Base-by-base conservation (phyloP, 1,284 basidiomycete species). In the Cryptococcus sp. region DNA sequence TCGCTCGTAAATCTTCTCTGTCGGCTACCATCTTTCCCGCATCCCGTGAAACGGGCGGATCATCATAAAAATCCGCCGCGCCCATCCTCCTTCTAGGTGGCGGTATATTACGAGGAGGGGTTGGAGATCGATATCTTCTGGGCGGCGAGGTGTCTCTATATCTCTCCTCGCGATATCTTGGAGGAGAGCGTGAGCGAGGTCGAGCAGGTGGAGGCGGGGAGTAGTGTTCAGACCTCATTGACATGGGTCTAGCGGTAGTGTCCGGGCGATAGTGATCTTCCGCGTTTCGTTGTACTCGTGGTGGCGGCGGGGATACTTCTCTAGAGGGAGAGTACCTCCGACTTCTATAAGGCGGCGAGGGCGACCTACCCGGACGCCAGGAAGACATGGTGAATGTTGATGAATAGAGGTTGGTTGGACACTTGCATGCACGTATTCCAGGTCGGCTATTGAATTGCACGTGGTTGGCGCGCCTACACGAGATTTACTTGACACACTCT, bases 241-340 rank as follows among this genome's bases (percentile, higher is more conserved):
- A 28, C 11, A 28, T 39, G 5, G 36, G 36, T 19, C 14, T 39
- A 14, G 36, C 36, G 16, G 18, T 16, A 5, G 14, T 19, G 14
- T 39, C 28, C 28, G 28, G 28, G 4, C 28, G 28, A 28, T 28
- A 28, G 11, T 28, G 28, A 28, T 39, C 14, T 14, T 39, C 36
- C 7, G 5, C 16, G 16, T 39, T n/a, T 14, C 16, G 36, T 16
- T 34, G 54, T 34, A 41, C 18, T 7, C 48, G 31, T 39, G 18
- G 25, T 21, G 48, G 42, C 22, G 37, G 52, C 19, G 56, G 59
- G 16, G 64, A 62, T 2, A 52, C 28, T 3, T 61, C 55, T 47
- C 66, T 45, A 3, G 66, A 69, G 11, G 66, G 66, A 1, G 64
- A 67, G 49, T 65, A 69, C 16, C 50, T 47, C 13, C 63, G 45